These are phyloP conservation scores for Pyrus hybrid DNA, from an alignment of 331 rosid species.

Conservation along the genomic window DNA sequence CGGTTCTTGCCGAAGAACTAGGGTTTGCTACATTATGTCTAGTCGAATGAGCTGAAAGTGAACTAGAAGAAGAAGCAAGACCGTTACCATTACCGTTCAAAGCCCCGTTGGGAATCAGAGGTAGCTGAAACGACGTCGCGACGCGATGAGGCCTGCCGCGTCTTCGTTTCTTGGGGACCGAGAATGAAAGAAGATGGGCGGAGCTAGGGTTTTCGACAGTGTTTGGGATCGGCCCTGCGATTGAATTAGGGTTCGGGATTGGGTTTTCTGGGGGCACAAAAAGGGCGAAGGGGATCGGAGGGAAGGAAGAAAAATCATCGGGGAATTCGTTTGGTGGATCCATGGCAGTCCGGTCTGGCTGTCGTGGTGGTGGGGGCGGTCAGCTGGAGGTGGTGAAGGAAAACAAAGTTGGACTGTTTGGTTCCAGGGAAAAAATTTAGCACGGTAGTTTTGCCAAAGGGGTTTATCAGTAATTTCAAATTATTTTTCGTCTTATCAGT, in stretches of 20 bases:
- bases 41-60: slow-evolving; percentile 18
- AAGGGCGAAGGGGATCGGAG: slow-evolving; percentile 44
- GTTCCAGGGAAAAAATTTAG: not conserved
- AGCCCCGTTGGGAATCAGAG: slow-evolving; percentile 19
- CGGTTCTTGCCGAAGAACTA: slow-evolving; percentile 7
- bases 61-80: slow-evolving; percentile 25
- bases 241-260: slow-evolving; percentile 23
- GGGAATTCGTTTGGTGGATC: slow-evolving; percentile 39
- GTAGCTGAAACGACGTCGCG: slow-evolving; percentile 51
- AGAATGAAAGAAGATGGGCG: slow-evolving; percentile 43
- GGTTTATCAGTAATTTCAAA: not conserved
- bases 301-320: slow-evolving; percentile 34
- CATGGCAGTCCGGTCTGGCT: slow-evolving; percentile 31
- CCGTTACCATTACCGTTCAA: slow-evolving; percentile 20
- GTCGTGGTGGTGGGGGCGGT: not conserved
- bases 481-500: no score
- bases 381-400: not conserved
- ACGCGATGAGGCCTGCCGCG: slow-evolving; percentile 82
- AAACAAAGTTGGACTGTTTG: slow-evolving; percentile 3
- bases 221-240: slow-evolving; percentile 11
- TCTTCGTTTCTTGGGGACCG: slow-evolving; percentile 81
- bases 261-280: slow-evolving; percentile 32
- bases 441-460: not conserved
- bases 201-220: slow-evolving; percentile 18
- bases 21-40: slow-evolving; percentile 22